Conservation (phyloP, 208 protist species). For the Angomonas ambiguus region DNA sequence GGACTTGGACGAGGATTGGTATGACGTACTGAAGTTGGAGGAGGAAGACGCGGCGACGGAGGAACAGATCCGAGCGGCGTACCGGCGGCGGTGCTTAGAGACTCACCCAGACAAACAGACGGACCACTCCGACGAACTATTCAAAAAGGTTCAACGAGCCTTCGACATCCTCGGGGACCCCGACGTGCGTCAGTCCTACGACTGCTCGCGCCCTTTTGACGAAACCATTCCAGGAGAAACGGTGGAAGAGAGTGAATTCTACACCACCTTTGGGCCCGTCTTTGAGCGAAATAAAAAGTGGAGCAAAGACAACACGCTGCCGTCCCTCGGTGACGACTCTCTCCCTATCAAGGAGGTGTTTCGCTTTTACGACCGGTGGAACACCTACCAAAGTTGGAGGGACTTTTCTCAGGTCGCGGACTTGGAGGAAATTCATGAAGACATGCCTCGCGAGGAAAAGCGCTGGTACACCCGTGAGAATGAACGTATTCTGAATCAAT, state of each 20-base stretch:
- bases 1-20: conserved; percentile 80
- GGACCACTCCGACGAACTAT: conserved; percentile 83
- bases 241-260: conserved; percentile 81
- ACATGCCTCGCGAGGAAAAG: conserved; percentile 94
- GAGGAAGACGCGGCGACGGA: conserved; percentile 60
- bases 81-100: conserved; percentile 90
- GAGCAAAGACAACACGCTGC: conserved; percentile 55
- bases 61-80: conserved; percentile 78
- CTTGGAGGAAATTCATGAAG: conserved; percentile 89
- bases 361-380: conserved; percentile 96
- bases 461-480: conserved; percentile 97
- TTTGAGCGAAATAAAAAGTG: conserved; percentile 94
- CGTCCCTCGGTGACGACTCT: conserved; percentile 69
- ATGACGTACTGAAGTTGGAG: conserved; percentile 70
- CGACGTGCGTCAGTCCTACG: conserved; percentile 86
- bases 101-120: conserved; percentile 95
- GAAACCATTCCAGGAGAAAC: conserved; percentile 83
- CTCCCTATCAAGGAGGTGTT: conserved; percentile 70
- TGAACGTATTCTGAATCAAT: conserved; percentile 78
- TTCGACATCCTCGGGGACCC: conserved; percentile 92
- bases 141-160: conserved; percentile 92
- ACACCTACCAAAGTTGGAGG: conserved; percentile 92
- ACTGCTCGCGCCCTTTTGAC: conserved; percentile 94
- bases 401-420: conserved; percentile 95
- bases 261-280: conserved; percentile 79